Evolutionary conservation across 148 eudicot species (phyloP), one percentile per base, ranked within the genome.

Genomic region (Persicaria maculosa): DNA sequence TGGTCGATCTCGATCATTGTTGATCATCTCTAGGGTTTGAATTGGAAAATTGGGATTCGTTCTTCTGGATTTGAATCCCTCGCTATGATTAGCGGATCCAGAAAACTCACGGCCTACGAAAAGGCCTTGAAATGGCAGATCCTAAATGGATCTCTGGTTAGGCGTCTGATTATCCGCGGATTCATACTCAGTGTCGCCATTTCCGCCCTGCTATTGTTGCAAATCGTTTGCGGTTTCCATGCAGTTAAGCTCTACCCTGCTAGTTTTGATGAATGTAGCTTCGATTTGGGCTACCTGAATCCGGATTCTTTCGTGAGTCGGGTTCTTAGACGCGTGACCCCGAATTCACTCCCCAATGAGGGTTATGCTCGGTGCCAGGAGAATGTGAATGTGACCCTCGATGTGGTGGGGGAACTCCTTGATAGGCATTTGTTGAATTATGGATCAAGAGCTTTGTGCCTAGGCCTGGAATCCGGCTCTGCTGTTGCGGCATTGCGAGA

Each of bases 101-200:
- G 72, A 9, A 72, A 76, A 59, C 71, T 57, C 7, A 52, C 79
- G 84, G 90, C 77, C 72, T 79, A 78, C 20, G 59, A n/a, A 17
- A 88, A 88, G 75, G 80, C 80, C 31, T 46, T 86, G 86, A 90
- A 83, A 88, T 88, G 89, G 89, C 93, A 88, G 64, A 77, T 85
- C 81, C 67, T 86, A 12, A 89, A 90, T 74, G 96, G 93, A 77
- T 83, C 89, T 50, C 75, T 90, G 50, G 77, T 80, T 67, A 86
- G 80, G 77, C 79, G 96, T 47, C 80, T 88, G 80, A 68, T 87
- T 12, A 62, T 85, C 47, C 89, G 84, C 50, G 78, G 81, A 19
- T 80, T 86, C n/a, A 69, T 87, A 78, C 81, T 91, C 74, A 79
- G 79, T 0, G 11, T 81, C 44, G 90, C 88, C 59, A 71, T 89